Conservation (phyloP, 441 rosid species). For the Gossypium schwendimanii region DNA sequence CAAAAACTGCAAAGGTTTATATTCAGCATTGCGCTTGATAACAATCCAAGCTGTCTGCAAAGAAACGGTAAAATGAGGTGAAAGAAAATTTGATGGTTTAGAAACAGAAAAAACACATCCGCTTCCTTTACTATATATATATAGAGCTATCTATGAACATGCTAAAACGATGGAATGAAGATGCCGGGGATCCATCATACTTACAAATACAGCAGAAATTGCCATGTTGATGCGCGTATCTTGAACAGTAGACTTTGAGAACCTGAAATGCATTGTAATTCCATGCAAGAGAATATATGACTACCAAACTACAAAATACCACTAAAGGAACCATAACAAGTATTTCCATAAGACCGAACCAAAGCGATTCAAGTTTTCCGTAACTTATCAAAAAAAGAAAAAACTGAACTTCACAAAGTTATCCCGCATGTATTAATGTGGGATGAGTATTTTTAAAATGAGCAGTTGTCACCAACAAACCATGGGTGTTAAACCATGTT, state of each 20-base stretch:
- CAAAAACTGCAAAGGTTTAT: constrained; percentile 89
- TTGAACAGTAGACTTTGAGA: constrained; percentile 50
- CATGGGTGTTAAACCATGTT: neutral
- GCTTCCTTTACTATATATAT: neutral
- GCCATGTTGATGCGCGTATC: constrained; percentile 77
- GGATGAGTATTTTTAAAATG: neutral
- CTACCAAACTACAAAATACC: neutral
- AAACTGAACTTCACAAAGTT: neutral
- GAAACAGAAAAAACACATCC: neutral
- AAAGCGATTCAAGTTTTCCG: neutral
- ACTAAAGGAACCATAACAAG: neutral
- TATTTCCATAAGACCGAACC: neutral
- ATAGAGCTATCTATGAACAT: neutral
- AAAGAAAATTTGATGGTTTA: neutral
- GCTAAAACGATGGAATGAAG: neutral
- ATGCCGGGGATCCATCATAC: constrained; percentile 22
- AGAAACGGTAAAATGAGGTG: constrained; percentile 16
- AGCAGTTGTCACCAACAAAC: neutral
- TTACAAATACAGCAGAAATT: constrained; percentile 81
- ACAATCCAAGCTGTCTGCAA: constrained; percentile 81
- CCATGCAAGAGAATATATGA: constrained; percentile 8
- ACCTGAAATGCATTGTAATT: constrained; percentile 40
- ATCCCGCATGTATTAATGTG: neutral
- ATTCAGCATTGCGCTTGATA: constrained; percentile 64
- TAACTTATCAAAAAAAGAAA: neutral